Evolutionary conservation across 176 grass and related monocot genomes (phyloP).

Genomic region (Melocanna baccifera): DNA sequence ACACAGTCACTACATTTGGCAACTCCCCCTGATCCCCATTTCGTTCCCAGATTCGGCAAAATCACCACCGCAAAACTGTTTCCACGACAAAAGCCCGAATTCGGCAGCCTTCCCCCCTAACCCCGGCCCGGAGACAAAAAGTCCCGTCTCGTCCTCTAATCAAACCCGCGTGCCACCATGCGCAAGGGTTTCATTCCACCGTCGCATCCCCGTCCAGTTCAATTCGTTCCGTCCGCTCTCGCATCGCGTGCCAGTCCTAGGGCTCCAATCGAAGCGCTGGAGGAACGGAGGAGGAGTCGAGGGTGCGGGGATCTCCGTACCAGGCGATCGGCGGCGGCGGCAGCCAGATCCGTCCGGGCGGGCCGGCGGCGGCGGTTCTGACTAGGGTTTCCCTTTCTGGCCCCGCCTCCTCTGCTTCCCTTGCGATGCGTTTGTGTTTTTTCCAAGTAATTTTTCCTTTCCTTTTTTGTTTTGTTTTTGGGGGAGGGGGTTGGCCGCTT

Average conservation of each 20-base stretch:
- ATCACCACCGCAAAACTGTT: neutral
- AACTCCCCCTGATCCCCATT: conserved; percentile 37
- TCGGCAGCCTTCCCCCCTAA: conserved; percentile 8
- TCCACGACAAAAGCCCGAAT: conserved; percentile 17
- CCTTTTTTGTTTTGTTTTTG: conserved; percentile 1
- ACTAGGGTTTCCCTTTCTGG: conserved; percentile 33
- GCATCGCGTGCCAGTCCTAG: conserved; percentile 24
- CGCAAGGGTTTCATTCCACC: conserved; percentile 27
- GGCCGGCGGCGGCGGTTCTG: conserved; percentile 27
- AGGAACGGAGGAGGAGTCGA: neutral
- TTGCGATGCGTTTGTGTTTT: neutral
- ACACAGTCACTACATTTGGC: conserved; percentile 31
- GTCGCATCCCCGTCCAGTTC: conserved; percentile 1
- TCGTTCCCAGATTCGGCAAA: conserved; percentile 31
- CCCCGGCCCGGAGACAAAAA: no score
- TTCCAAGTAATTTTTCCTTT: neutral
- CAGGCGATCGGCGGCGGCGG: conserved; percentile 43
- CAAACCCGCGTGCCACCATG: neutral
- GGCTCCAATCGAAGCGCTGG: conserved; percentile 8
- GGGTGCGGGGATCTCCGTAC: conserved; percentile 51
- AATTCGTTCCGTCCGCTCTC: neutral
- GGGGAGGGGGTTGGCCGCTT: neutral
- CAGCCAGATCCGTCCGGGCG: conserved; percentile 41
- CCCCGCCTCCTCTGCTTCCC: neutral
- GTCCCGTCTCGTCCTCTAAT: neutral